These are phyloP conservation scores for Ophiosphaerella korrae DNA, from an alignment of 2,329 filamentous ascomycete genomes.

Conservation along the genomic window DNA sequence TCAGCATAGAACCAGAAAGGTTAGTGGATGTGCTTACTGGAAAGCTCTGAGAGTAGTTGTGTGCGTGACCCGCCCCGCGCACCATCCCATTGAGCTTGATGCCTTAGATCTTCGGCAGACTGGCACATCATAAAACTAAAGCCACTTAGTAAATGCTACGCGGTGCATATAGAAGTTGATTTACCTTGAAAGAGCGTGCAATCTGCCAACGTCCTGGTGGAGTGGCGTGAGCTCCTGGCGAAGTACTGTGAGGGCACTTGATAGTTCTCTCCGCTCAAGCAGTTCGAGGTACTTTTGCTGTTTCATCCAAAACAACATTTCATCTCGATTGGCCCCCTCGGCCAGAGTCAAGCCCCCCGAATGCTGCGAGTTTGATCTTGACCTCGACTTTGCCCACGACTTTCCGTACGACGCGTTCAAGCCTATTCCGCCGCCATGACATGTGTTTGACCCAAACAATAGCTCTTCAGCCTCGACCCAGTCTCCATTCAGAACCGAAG, in stretches of 20 bases:
- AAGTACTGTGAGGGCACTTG: constrained; percentile 78
- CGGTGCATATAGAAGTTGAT: constrained; percentile 8
- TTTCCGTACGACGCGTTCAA: constrained; percentile 41
- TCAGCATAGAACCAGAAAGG: constrained; percentile 14
- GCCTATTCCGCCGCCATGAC: constrained; percentile 52
- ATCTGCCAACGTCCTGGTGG: constrained; percentile 74
- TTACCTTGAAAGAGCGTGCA: constrained; percentile 81
- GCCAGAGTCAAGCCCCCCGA: constrained; percentile 70
- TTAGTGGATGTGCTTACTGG: constrained; percentile 62
- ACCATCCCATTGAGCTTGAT: constrained; percentile 83
- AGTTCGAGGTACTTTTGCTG: constrained; percentile 96
- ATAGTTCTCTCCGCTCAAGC: constrained; percentile 75
- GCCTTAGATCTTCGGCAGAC: constrained; percentile 74
- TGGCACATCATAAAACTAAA: constrained; percentile 84
- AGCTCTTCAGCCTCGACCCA: constrained; percentile 88
- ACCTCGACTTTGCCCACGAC: constrained; percentile 37
- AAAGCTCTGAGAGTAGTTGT: constrained; percentile 77
- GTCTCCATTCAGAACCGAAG: constrained; percentile 76
- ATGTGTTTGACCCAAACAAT: constrained; percentile 62
- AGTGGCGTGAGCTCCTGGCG: constrained; percentile 86
- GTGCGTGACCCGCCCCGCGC: constrained; percentile 75
- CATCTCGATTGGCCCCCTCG: constrained; percentile 73
- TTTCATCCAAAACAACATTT: constrained; percentile 86
- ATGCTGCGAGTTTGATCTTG: constrained; percentile 42
- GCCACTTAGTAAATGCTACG: constrained; percentile 21